Evolutionary conservation across 2,329 filamentous ascomycete genomes (phyloP), one percentile per base, ranked within the genome.

Genomic region (Diaporthe amygdali): DNA sequence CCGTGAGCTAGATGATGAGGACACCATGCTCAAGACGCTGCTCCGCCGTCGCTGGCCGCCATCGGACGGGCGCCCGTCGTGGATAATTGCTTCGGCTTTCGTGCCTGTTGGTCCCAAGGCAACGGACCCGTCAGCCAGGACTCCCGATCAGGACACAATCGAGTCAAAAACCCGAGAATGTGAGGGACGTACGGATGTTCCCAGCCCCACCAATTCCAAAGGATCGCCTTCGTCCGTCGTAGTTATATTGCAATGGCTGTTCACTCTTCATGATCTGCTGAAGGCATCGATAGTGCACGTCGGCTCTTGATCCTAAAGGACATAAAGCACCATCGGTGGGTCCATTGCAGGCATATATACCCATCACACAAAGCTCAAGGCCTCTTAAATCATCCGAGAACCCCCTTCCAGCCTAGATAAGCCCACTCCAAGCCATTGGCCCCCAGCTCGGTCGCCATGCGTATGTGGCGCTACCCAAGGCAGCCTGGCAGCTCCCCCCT

Each of bases 151-250:
- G 7, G 20, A 15, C 22, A 27, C n/a, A 20, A 49, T n/a, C n/a
- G 17, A 30, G 15, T 32, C 6, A 44, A 17, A 1, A 20, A n/a
- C 9, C 14, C 5, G 7, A 8, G 22, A 1, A 12, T 7, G n/a
- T 4, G 22, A 32, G 30, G 22, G 25, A 49, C 69, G 17, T 54
- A 71, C 69, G 69, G 12, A 71, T 71, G 37, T 71, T 71, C 25
- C 69, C 69, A 14, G 69, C 69, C 0, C 69, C 69, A 25, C 69
- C 69, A n/a, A 71, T 71, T 9, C 69, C 69, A 10, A 71, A 69
- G 4, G 69, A 71, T 22, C 66, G 47, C 20, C 55, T 59, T 8
- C 55, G 37, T 32, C 64, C 30, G 20, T 47, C 32, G 20, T 32
- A 25, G 22, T 52, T 17, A 8, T 39, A n/a, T n/a, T 52, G 66